Evolutionary conservation across 169 alveolate genomes (phyloP).

Genomic region (Plasmodium berghei): DNA sequence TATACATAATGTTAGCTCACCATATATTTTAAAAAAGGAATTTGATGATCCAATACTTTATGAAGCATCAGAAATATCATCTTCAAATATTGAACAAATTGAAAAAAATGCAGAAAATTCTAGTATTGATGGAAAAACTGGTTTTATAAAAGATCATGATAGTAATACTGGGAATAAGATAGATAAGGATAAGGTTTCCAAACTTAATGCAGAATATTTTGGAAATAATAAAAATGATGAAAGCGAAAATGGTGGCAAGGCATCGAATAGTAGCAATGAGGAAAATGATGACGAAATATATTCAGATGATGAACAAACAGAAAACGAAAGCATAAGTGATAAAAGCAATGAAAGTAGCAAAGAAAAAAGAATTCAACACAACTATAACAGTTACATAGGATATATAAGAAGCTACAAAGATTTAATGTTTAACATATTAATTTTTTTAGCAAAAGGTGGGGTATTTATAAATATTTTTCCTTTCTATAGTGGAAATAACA

Average conservation of each 20-base stretch:
- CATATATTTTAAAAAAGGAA: slow-evolving; percentile 15
- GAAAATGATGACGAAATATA: not conserved
- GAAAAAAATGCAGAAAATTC: not conserved
- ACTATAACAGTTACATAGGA: slow-evolving; percentile 57
- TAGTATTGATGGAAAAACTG: not conserved
- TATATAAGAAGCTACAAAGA: slow-evolving; percentile 66
- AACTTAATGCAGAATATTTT: not conserved
- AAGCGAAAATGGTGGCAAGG: not conserved
- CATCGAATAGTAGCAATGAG: not conserved
- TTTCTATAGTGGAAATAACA: slow-evolving; percentile 71
- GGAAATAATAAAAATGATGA: not conserved
- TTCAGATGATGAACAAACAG: not conserved
- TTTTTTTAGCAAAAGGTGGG: slow-evolving; percentile 72
- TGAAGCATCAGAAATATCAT: not conserved
- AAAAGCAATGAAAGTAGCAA: not conserved
- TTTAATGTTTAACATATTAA: slow-evolving; percentile 47
- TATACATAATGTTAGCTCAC: slow-evolving; percentile 54
- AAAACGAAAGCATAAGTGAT: not conserved
- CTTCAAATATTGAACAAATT: not conserved
- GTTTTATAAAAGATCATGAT: not conserved
- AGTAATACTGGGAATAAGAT: not conserved
- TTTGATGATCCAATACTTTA: slow-evolving; percentile 26
- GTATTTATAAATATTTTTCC: slow-evolving; percentile 67
- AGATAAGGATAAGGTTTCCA: not conserved
- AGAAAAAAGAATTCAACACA: not conserved